phyloP scores from a whole-genome alignment of 1,139 yeast species.

The Yamadazyma dushanensis region DNA sequence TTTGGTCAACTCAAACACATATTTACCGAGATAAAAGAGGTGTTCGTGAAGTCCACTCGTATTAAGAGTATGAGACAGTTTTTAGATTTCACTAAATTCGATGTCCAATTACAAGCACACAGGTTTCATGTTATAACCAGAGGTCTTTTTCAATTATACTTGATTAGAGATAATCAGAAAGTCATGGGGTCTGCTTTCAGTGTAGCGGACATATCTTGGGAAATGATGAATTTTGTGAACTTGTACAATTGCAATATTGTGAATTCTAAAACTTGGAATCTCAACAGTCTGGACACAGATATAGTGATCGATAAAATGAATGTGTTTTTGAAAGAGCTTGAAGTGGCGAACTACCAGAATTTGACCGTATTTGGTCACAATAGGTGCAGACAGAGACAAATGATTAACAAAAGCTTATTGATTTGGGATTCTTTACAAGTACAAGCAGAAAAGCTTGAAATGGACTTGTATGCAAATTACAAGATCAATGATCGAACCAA shows the following conservation, averaged over 20 bases:
- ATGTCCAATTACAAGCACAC: constrained; percentile 27
- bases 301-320: constrained; percentile 12
- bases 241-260: constrained; percentile 26
- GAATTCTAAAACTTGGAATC: constrained; percentile 24
- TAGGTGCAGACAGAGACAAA: constrained; percentile 79
- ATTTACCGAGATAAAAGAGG: constrained; percentile 29
- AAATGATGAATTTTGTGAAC: constrained; percentile 25
- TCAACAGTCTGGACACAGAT: constrained; percentile 19
- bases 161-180: constrained; percentile 60
- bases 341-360: constrained; percentile 53
- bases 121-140: constrained; percentile 54
- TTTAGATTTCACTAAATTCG: constrained; percentile 33
- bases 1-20: constrained; percentile 35
- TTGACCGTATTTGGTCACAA: constrained; percentile 66
- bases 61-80: constrained; percentile 33
- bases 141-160: constrained; percentile 59
- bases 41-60: constrained; percentile 23
- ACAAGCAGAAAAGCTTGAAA: constrained; percentile 54
- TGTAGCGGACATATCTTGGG: constrained; percentile 18
- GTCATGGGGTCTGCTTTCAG: constrained; percentile 37
- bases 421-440: constrained; percentile 85
- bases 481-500: constrained; percentile 34
- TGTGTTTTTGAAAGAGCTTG: constrained; percentile 34
- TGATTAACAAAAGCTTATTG: constrained; percentile 53
- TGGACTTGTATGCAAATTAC: constrained; percentile 32